phyloP scores from a whole-genome alignment of 2,329 filamentous ascomycete genomes.

The Botryosphaeria agaves region DNA sequence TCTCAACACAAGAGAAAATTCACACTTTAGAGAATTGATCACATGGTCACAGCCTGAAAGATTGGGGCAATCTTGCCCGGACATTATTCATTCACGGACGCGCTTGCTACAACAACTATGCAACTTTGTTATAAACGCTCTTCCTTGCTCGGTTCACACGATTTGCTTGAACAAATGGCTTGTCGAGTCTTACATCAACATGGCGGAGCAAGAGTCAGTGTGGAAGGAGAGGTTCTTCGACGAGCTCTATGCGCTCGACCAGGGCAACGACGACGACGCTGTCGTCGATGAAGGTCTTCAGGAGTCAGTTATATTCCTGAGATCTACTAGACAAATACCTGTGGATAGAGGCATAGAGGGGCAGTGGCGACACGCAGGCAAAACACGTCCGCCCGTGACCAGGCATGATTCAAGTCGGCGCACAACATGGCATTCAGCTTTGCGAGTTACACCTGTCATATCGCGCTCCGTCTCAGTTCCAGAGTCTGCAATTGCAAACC shows the following conservation, averaged over 20 bases:
- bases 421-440: background rate
- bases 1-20: too few relatives aligned
- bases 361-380: background rate
- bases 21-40: too few relatives aligned
- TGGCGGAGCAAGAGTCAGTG: too few relatives aligned
- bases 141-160: too few relatives aligned
- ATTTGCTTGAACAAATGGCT: too few relatives aligned
- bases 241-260: background rate
- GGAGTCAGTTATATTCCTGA: slow-evolving; percentile 1
- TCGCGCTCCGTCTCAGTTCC: background rate
- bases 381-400: background rate
- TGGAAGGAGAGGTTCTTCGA: slow-evolving; percentile 1
- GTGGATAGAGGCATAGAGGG: background rate
- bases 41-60: too few relatives aligned
- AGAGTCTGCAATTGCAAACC: background rate
- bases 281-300: slow-evolving; percentile 1
- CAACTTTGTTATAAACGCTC: too few relatives aligned
- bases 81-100: too few relatives aligned
- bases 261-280: slow-evolving; percentile 1
- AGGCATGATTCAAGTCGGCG: background rate
- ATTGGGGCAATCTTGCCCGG: too few relatives aligned
- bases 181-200: too few relatives aligned
- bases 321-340: background rate
- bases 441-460: background rate
- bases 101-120: too few relatives aligned